Evolutionary conservation across 306 rosid species (phyloP).

Genomic region (Cicer cuneatum): DNA sequence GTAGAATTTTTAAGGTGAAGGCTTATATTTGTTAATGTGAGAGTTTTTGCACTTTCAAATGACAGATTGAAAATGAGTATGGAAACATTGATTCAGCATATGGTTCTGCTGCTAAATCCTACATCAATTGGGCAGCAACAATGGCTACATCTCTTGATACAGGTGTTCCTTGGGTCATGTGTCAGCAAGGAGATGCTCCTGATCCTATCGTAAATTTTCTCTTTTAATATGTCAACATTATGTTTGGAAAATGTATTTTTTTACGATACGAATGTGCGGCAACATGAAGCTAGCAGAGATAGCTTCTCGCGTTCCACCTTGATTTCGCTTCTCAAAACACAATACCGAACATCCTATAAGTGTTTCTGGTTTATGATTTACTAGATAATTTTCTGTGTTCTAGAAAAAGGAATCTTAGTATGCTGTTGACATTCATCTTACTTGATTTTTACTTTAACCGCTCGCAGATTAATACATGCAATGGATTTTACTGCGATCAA

Average conservation of each 20-base stretch:
- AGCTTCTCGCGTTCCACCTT: too few species aligned
- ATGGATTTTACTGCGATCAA: slow-evolving; percentile 95
- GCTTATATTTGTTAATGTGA: slow-evolving; percentile 14
- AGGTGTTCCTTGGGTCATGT: slow-evolving; percentile 99
- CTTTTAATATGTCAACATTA: slow-evolving; percentile 1
- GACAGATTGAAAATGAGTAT: slow-evolving; percentile 94
- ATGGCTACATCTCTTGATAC: slow-evolving; percentile 94
- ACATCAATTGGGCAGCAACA: slow-evolving; percentile 87
- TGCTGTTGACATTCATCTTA: slow-evolving; percentile 34
- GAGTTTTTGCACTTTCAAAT: slow-evolving; percentile 26
- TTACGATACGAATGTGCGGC: too few species aligned
- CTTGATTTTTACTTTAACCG: slow-evolving; percentile 32
- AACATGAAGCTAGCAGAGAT: too few species aligned
- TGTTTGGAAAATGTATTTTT: too few species aligned
- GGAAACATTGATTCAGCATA: slow-evolving; percentile 66
- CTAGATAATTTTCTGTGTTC: slow-evolving; percentile 15
- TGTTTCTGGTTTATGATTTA: slow-evolving; percentile 10
- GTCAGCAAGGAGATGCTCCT: slow-evolving; percentile 97
- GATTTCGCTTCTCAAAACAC: too few species aligned
- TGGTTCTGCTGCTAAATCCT: slow-evolving; percentile 81
- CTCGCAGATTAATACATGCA: slow-evolving; percentile 91
- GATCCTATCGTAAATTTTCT: slow-evolving; percentile 77
- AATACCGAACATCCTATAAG: not conserved
- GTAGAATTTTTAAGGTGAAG: not conserved
- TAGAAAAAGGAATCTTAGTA: not conserved